Conservation (phyloP, 805 yeast genomes). For the Wickerhamomyces silvicola region DNA sequence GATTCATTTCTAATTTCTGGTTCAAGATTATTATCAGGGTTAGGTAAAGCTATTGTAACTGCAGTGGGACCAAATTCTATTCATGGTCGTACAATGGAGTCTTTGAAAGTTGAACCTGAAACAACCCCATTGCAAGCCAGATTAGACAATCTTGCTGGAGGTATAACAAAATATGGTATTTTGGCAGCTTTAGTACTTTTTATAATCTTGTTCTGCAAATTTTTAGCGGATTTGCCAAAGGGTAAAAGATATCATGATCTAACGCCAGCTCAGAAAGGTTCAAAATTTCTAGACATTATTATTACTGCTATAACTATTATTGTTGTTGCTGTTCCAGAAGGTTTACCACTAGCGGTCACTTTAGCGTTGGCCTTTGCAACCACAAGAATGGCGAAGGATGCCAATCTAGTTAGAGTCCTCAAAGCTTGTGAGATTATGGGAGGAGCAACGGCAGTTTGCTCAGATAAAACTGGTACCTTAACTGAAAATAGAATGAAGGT, state of each 20-base stretch:
- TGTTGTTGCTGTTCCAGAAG: constrained; percentile 99
- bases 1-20: constrained; percentile 93
- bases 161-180: constrained; percentile 91
- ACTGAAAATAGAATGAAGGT: constrained; percentile 93
- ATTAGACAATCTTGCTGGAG: constrained; percentile 77
- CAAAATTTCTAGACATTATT: constrained; percentile 73
- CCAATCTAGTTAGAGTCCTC: constrained; percentile 89
- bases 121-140: constrained; percentile 86
- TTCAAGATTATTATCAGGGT: constrained; percentile 78
- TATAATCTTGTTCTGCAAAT: constrained; percentile 70
- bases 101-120: constrained; percentile 70
- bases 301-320: constrained; percentile 89
- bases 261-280: constrained; percentile 71
- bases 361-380: constrained; percentile 96
- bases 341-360: constrained; percentile 95
- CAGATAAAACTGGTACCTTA: constrained; percentile 95
- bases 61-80: constrained; percentile 88
- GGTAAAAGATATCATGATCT: constrained; percentile 39
- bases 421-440: constrained; percentile 99
- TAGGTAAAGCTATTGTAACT: constrained; percentile 79
- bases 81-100: constrained; percentile 86
- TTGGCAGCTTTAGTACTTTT: constrained; percentile 80
- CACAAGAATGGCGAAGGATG: constrained; percentile 95
- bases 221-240: constrained; percentile 53
- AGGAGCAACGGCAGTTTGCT: constrained; percentile 93